Evolutionary conservation across 2,329 filamentous ascomycete genomes (phyloP), one percentile per base, ranked within the genome.

Genomic region (Cladophialophora immunda): DNA sequence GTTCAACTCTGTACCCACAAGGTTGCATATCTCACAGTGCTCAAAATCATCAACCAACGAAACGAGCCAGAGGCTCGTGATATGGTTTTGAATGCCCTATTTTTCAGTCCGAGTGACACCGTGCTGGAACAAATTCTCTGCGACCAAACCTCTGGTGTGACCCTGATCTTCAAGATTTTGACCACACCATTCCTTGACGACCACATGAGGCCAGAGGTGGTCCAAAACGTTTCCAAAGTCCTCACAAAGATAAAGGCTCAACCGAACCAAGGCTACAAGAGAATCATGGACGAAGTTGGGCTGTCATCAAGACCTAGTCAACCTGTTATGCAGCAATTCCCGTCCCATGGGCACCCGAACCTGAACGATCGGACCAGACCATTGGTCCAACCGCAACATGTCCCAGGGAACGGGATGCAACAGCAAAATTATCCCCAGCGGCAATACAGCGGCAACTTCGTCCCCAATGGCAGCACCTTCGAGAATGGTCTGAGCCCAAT

Each of bases 1-100:
- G 93, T 97, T 27, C 93, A 97, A 76, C 86, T 99, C 6, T 98
- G 95, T 84, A 98, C 95, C 0, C 95, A 99, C 84, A 98, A 98
- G 84, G 94, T 99, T 64, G 95, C 95, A 0, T 98, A 98, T 76
- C 85, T 98, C 68, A 99, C 95, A 0, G 94, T 99, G 0, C 84
- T 99, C 65, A 99, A 99, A 83, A 93, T 98, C 58, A 97, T 99
- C 79, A 99, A 99, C 78, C 95, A 99, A 79, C 93, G 97, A 76
- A 92, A 94, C 36, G 95, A 99, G 80, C 86, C 92, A 0, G 94
- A 98, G 68, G 95, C 95, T 3, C 89, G 95, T 13, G 94, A 99
- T 75, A 91, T 88, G 56, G 92, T 99, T 45, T 84, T 98, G 47
- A 91, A 93, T 77, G 94, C 94, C 1, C 83, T 99, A 36, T 98